Conservation (phyloP, 345 rosid genomes). For the Erodium maritimum region DNA sequence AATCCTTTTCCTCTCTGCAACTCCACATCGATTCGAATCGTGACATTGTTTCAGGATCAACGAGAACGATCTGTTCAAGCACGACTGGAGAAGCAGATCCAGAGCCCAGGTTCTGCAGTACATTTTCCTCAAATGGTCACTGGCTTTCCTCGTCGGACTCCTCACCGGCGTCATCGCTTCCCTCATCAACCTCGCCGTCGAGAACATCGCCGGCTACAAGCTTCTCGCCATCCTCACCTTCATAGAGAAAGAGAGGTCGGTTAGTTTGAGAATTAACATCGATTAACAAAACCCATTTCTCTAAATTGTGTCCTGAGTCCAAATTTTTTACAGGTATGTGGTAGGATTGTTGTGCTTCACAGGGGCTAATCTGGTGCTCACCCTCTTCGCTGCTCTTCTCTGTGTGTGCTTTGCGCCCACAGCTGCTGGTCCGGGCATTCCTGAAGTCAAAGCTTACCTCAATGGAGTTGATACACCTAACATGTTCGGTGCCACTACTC, state of each 20-base stretch:
- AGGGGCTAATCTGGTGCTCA: slow-evolving; percentile 49
- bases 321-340: slow-evolving; percentile 36
- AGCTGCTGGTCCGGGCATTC: slow-evolving; percentile 94
- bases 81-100: slow-evolving; percentile 94
- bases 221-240: slow-evolving; percentile 55
- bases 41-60: slow-evolving; percentile 48
- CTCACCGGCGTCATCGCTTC: slow-evolving; percentile 77
- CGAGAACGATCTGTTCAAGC: slow-evolving; percentile 87
- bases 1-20: background rate
- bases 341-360: slow-evolving; percentile 43
- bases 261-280: background rate
- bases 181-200: slow-evolving; percentile 72
- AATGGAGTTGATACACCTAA: slow-evolving; percentile 90
- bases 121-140: slow-evolving; percentile 65
- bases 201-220: slow-evolving; percentile 91
- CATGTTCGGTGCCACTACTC: slow-evolving; percentile 68
- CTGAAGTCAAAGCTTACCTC: slow-evolving; percentile 93
- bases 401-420: slow-evolving; percentile 86
- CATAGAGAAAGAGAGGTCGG: slow-evolving; percentile 47
- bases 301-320: background rate
- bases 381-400: slow-evolving; percentile 52
- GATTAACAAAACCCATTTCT: background rate
- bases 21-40: background rate
- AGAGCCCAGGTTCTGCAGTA: slow-evolving; percentile 70
- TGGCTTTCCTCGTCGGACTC: slow-evolving; percentile 75